Evolutionary conservation across 2,329 filamentous ascomycete genomes (phyloP), one percentile per base, ranked within the genome.

Genomic region (Hypomyces rosellus): DNA sequence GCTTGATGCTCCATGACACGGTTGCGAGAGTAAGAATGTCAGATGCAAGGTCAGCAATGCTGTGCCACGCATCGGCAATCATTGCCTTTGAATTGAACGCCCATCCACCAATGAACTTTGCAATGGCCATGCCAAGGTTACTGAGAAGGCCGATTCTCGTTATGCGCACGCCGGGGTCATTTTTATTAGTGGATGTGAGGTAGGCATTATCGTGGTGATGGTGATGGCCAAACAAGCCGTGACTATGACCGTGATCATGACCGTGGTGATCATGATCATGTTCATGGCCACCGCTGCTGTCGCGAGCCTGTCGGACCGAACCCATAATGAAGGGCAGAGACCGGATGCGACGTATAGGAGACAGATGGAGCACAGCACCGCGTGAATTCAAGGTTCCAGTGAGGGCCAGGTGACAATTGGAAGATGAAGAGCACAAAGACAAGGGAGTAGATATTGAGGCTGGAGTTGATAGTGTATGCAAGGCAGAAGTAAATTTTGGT

Each of bases 21-120:
- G 93, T 99, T 14, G 89, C 88, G 16, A 99, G 79, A 1, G 93
- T 99, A 67, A 96, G 83, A 60, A 99, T 79, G 68, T 99, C 93
- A 48, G 91, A 96, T 54, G 95, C 89, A 50, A 99, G 81, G 69
- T 99, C 93, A 45, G 92, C 95, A 58, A 97, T 78, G 62, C 90
- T 92, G 73, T 99, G 93, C 73, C 95, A 92, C 50, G 89, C 93
- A 68, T 99, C 93, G 64, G 93, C 91, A 53, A 91, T 76, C 76
- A 96, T 87, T 52, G 89, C 86, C 71, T 96, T 90, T 41, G 91
- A 96, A 69, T 96, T 91, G 76, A 99, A 97, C 58, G 86, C 75
- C 73, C 93, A 96, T 59, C 93, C 93, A 52, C 93, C 93, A 25
- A 91, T 75, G 39, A 92, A 93, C 69, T 99, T 99, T 58, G 84